Conservation (phyloP, 257 asterid genomes). For the Nyctanthes arbortristis region DNA sequence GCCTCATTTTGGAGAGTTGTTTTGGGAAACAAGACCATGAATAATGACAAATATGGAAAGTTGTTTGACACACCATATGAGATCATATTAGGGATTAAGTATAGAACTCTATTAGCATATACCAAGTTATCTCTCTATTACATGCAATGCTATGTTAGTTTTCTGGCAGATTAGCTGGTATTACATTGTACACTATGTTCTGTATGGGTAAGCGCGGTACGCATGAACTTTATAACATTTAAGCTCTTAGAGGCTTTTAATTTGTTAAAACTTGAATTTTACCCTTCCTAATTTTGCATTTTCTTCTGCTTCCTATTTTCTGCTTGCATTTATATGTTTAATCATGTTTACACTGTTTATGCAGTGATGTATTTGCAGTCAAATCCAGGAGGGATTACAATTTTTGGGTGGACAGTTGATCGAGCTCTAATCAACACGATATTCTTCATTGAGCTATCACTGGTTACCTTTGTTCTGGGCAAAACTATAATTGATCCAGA, state of each 20-base stretch:
- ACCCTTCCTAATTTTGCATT: neutral
- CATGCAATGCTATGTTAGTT: neutral
- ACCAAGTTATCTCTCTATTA: neutral
- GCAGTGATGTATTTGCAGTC: conserved; percentile 86
- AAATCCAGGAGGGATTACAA: conserved; percentile 81
- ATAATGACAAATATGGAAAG: neutral
- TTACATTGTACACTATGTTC: neutral
- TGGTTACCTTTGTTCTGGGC: conserved; percentile 70
- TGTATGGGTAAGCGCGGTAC: no score
- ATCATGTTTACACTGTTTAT: conserved; percentile 5
- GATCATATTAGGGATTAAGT: no score
- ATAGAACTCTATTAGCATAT: neutral
- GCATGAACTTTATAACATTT: no score
- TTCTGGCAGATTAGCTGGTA: neutral
- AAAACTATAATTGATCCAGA: conserved; percentile 53
- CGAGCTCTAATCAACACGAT: conserved; percentile 79
- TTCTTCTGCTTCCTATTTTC: neutral
- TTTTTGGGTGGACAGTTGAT: conserved; percentile 88
- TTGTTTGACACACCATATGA: no score
- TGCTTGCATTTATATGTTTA: neutral
- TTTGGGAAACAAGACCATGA: neutral
- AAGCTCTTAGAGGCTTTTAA: no score
- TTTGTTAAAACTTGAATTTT: no score
- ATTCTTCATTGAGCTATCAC: conserved; percentile 67
- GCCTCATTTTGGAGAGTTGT: neutral